phyloP scores from a whole-genome alignment of 2,329 filamentous ascomycete species.

The Pseudogymnoascus sp. region DNA sequence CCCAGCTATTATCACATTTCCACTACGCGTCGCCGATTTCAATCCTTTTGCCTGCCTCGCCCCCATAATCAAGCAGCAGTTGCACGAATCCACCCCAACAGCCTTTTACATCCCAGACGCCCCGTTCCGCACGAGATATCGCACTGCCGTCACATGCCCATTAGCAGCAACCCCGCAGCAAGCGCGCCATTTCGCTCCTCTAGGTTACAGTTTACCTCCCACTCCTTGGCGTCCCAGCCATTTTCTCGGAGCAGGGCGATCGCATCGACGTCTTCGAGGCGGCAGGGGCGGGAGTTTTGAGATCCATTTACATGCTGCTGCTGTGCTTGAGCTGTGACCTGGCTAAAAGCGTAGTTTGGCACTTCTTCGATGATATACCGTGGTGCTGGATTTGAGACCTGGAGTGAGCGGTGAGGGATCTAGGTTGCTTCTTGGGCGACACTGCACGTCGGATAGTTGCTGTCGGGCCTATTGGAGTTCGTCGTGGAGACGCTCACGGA shows the following conservation, averaged over 20 bases:
- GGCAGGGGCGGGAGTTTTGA: too few species aligned
- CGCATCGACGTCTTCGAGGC: background rate
- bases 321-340: background rate
- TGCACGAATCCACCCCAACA: background rate
- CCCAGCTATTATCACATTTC: background rate
- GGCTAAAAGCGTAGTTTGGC: background rate
- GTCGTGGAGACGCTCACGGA: background rate
- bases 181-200: background rate
- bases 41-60: background rate
- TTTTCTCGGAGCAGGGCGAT: background rate
- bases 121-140: background rate
- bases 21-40: background rate
- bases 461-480: background rate
- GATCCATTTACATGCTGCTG: background rate
- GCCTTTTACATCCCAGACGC: background rate
- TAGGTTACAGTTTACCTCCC: background rate
- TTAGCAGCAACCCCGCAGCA: background rate
- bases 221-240: background rate
- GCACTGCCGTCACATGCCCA: background rate
- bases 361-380: background rate
- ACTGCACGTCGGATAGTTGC: background rate
- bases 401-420: background rate
- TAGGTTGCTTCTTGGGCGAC: background rate
- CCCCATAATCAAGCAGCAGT: background rate
- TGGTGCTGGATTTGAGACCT: background rate